Evolutionary conservation across 306 rosid genomes (phyloP).

Genomic region (Castanea mollissima): DNA sequence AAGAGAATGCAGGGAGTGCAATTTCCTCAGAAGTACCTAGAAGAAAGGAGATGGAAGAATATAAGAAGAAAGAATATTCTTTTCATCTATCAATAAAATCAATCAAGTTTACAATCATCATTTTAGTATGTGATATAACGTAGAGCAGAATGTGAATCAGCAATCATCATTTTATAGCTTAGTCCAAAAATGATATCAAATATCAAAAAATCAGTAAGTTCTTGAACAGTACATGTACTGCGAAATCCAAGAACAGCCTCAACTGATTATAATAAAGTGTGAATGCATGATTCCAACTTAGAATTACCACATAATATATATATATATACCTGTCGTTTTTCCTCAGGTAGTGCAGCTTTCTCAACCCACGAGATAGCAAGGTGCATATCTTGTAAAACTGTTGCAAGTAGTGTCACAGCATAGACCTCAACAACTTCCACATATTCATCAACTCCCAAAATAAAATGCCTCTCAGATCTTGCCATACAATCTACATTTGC

Average conservation of each 20-base stretch:
- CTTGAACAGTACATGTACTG: neutral
- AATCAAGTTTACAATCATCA: no score
- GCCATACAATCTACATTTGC: slow-evolving; percentile 23
- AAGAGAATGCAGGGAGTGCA: slow-evolving; percentile 50
- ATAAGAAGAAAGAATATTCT: slow-evolving; percentile 7
- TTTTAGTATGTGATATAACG: no score
- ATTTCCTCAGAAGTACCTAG: slow-evolving; percentile 65
- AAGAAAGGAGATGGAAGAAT: slow-evolving; percentile 12
- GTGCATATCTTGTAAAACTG: slow-evolving; percentile 40
- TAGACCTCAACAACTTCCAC: slow-evolving; percentile 70
- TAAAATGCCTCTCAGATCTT: slow-evolving; percentile 18
- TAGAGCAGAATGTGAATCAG: no score
- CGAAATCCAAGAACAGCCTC: neutral
- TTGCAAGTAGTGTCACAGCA: slow-evolving; percentile 41
- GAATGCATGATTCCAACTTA: neutral
- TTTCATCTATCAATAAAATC: neutral
- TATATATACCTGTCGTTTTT: slow-evolving; percentile 58
- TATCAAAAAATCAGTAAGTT: neutral
- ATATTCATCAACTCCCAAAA: slow-evolving; percentile 52
- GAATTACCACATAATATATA: neutral
- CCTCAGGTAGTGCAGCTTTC: slow-evolving; percentile 70
- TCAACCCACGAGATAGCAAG: slow-evolving; percentile 76
- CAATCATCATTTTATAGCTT: neutral
- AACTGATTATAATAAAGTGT: neutral
- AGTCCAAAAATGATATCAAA: neutral